Conservation (phyloP, 768 basidiomycete species). For the Fomitopsis pulvina region DNA sequence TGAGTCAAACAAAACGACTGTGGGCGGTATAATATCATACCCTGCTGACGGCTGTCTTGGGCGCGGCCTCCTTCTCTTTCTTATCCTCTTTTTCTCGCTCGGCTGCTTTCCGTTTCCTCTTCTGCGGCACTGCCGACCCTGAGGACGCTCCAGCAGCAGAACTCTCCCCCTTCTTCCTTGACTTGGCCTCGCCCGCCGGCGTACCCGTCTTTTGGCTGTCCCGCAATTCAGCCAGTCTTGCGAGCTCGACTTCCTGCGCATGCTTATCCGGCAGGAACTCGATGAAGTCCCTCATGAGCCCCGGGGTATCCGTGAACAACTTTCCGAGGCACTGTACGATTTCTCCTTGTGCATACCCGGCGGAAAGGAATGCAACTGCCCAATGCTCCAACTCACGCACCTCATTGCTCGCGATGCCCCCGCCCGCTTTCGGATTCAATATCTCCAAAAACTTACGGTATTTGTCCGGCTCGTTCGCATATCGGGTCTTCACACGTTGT, state of each 20-base stretch:
- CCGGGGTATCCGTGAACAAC: constrained; percentile 71
- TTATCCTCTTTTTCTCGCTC: constrained; percentile 39
- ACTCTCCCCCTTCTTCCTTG: constrained; percentile 13
- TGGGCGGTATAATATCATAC: no score
- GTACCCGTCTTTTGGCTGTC: constrained; percentile 14
- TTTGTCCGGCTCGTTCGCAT: constrained; percentile 70
- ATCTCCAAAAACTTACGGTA: constrained; percentile 78
- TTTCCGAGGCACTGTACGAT: constrained; percentile 61
- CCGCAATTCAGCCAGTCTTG: constrained; percentile 17
- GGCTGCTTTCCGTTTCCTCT: constrained; percentile 59
- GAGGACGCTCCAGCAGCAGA: constrained; percentile 30
- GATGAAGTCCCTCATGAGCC: constrained; percentile 66
- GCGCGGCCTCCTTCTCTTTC: constrained; percentile 46
- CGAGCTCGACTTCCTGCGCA: constrained; percentile 16
- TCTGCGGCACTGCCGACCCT: constrained; percentile 43
- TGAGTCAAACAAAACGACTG: not conserved
- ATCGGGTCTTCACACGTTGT: constrained; percentile 93
- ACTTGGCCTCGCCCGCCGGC: constrained; percentile 32
- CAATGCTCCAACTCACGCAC: constrained; percentile 29
- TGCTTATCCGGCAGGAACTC: constrained; percentile 58
- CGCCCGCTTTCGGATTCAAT: constrained; percentile 23
- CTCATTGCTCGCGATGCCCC: constrained; percentile 25
- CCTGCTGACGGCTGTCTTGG: constrained; percentile 21
- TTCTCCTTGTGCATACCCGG: constrained; percentile 40
- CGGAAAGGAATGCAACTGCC: constrained; percentile 10